Evolutionary conservation across 176 grass and related monocot species (phyloP).

Genomic region (Bolboschoenus planiculmis): DNA sequence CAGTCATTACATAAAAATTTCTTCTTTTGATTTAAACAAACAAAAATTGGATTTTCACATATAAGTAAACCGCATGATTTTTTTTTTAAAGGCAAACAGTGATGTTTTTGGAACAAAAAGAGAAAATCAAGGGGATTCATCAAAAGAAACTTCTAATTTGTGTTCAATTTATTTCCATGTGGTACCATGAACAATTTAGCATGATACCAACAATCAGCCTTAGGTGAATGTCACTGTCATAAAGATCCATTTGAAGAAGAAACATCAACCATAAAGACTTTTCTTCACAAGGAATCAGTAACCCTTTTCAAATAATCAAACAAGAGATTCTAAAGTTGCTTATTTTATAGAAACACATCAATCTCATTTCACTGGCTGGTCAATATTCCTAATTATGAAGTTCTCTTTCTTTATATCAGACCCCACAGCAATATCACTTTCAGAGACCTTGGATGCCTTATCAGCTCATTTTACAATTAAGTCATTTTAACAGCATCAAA

Average conservation of each 20-base stretch:
- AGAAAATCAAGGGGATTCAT: neutral
- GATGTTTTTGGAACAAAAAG: neutral
- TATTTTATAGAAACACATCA: neutral
- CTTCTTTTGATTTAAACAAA: neutral
- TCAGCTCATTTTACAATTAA: neutral
- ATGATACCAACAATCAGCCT: neutral
- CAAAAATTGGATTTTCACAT: neutral
- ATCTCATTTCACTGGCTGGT: neutral
- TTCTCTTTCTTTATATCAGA: neutral
- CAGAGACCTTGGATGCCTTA: neutral
- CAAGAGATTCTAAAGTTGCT: conserved; percentile 11
- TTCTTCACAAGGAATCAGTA: neutral
- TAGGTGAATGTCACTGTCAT: neutral
- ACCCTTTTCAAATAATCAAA: neutral
- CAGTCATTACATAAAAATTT: too few species aligned
- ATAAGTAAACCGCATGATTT: neutral
- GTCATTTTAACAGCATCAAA: neutral
- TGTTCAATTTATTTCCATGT: neutral
- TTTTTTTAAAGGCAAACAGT: neutral
- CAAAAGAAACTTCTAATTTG: neutral
- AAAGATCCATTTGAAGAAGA: neutral
- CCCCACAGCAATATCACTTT: neutral
- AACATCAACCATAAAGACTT: neutral
- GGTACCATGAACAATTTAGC: neutral
- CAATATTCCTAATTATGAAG: neutral